These are phyloP conservation scores for Austropuccinia psidii DNA, from an alignment of 1,284 basidiomycete genomes.

Conservation along the genomic window DNA sequence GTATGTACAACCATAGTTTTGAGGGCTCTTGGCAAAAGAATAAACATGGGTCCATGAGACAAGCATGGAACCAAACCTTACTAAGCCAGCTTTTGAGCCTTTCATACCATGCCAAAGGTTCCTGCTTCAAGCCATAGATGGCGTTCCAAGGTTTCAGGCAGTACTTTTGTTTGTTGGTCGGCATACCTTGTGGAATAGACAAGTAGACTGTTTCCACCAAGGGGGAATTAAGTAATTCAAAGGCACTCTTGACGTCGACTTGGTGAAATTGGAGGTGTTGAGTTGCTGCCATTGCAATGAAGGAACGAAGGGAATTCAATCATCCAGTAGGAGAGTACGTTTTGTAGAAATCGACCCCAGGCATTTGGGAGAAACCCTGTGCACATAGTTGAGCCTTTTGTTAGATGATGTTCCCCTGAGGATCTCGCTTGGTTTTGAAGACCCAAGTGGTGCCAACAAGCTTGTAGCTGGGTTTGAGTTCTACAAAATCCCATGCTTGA, in stretches of 20 bases:
- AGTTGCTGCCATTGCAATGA: neutral
- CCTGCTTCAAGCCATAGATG: constrained; percentile 2
- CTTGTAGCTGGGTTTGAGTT: no score
- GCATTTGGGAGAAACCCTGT: neutral
- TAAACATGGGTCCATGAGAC: neutral
- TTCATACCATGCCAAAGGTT: neutral
- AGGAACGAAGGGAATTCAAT: neutral
- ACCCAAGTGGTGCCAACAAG: no score
- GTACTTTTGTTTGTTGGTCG: neutral
- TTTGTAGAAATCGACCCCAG: neutral
- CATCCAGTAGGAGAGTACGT: neutral
- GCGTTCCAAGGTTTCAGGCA: neutral
- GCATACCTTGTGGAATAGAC: neutral
- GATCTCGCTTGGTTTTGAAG: no score
- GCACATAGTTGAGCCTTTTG: neutral
- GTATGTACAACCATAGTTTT: neutral
- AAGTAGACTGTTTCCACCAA: neutral
- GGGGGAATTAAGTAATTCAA: neutral
- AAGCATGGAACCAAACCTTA: neutral
- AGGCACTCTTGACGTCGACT: neutral
- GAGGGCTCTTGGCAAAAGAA: neutral
- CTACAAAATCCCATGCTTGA: no score
- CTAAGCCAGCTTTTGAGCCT: neutral
- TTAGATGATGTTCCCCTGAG: no score
- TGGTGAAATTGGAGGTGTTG: neutral